A percentile compares a stretch with the other conserved stretches of the same genome.
Conservation (phyloP, 1,284 basidiomycete species). For the Athelia sp. region DNA sequence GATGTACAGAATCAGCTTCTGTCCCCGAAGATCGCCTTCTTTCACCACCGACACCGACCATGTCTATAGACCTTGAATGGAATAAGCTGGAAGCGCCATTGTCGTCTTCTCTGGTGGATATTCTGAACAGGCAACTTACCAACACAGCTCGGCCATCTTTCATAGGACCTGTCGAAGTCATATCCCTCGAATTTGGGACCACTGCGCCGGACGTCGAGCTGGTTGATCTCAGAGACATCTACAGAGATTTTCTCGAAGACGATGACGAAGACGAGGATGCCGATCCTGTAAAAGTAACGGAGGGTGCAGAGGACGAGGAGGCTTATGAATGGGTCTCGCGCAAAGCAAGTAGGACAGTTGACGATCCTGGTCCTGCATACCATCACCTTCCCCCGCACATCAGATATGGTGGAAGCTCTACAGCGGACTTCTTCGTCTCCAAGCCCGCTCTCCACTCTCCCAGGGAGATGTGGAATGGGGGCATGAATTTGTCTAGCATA, state of each 20-base stretch:
- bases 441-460: conserved; percentile 42
- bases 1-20: too few relatives aligned
- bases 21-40: too few relatives aligned
- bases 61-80: conserved; percentile 85
- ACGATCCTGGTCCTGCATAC: conserved; percentile 56
- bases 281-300: conserved; percentile 49
- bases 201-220: conserved; percentile 83
- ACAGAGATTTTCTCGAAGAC: conserved; percentile 87
- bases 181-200: conserved; percentile 84
- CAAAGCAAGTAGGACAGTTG: conserved; percentile 40
- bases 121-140: conserved; percentile 79
- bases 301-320: conserved; percentile 49
- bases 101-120: conserved; percentile 63
- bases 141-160: conserved; percentile 79
- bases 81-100: conserved; percentile 67
- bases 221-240: conserved; percentile 89
- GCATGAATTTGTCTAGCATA: conserved; percentile 30
- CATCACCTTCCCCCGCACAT: conserved; percentile 67
- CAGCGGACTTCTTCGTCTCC: conserved; percentile 55
- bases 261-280: conserved; percentile 61
- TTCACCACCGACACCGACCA: conserved; percentile 16
- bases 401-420: conserved; percentile 55
- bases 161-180: conserved; percentile 87
- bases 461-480: conserved; percentile 45
- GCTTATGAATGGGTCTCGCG: conserved; percentile 79